Evolutionary conservation across 2,329 filamentous ascomycete species (phyloP), one percentile per base, ranked within the genome.

Genomic region (Trichoderma hamatum): DNA sequence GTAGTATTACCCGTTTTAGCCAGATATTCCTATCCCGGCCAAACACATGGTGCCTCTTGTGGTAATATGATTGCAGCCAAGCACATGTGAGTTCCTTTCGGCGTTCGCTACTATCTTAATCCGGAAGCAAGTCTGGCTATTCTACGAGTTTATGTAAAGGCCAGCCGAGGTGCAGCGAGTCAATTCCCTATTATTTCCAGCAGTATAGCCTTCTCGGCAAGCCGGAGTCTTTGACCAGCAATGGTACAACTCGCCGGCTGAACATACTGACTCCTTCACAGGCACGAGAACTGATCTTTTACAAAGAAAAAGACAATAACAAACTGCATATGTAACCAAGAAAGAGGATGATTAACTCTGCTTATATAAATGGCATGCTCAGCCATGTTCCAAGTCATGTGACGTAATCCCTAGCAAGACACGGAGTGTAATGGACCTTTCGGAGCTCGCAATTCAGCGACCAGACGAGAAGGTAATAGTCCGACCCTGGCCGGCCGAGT

Each of bases 1-100:
- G 58, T 60, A 46, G 58, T 60, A 46, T 60, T 60, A 60, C 58
- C 58, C 58, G 58, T 46, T 43, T 43, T 16, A 36, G 58, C 39
- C 13, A 62, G 14, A 28, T 19, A 3, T 49, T n/a, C 43, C 43
- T 21, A 21, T 21, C 11, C 2, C 3, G 36, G 36, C 43, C 43
- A 11, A 7, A 6, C n/a, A 43, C 16, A 43, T 21, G 10, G 3
- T 49, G 43, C 43, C 43, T 49, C 19, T 21, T 49, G 9, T 11
- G 36, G 26, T 21, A 58, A 7, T 19, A 43, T 9, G 36, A 43
- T 43, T 43, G 36, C 36, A 43, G 13, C 13, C 34, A 7, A 43
- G 39, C 39, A 59, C 55, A 26, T 39, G 55, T 19, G n/a, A 24
- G 6, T 4, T 21, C 10, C 16, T n/a, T 49, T 51, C 59, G 59